Evolutionary conservation across 805 yeast species (phyloP).

Genomic region (Citeromyces nyonsensis): DNA sequence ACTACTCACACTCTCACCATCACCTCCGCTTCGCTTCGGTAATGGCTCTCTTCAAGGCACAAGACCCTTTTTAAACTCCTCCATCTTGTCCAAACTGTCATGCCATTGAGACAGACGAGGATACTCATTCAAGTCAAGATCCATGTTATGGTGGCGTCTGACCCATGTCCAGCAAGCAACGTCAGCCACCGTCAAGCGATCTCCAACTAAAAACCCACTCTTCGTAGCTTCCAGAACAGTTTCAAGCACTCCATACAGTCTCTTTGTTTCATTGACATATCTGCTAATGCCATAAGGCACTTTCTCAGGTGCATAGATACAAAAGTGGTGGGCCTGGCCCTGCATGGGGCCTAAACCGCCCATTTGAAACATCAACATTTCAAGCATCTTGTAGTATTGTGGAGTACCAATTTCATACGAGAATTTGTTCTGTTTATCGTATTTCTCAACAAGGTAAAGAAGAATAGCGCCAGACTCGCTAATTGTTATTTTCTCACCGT

Average conservation of each 20-base stretch:
- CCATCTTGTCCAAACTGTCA: slow-evolving; percentile 14
- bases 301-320: slow-evolving; percentile 27
- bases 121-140: slow-evolving; percentile 18
- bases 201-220: slow-evolving; percentile 44
- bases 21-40: no score
- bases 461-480: slow-evolving; percentile 52
- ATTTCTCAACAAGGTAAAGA: slow-evolving; percentile 41
- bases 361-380: slow-evolving; percentile 40
- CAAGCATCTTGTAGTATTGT: slow-evolving; percentile 33
- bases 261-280: slow-evolving; percentile 30
- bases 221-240: slow-evolving; percentile 24
- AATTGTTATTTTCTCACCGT: slow-evolving; percentile 26
- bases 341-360: slow-evolving; percentile 49
- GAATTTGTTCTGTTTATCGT: slow-evolving; percentile 35
- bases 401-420: slow-evolving; percentile 21
- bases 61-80: slow-evolving; percentile 18
- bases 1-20: no score
- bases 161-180: slow-evolving; percentile 34
- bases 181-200: slow-evolving; percentile 45
- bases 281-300: slow-evolving; percentile 37
- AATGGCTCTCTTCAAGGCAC: no score
- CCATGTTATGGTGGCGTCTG: slow-evolving; percentile 5
- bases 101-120: slow-evolving; percentile 26
- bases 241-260: slow-evolving; percentile 41
- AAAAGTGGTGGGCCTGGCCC: slow-evolving; percentile 43